A percentile compares a stretch with the other conserved stretches of the same genome.
Evolutionary conservation across 495 filamentous ascomycete genomes (phyloP).

Genomic region (Lasiosphaeris hirsuta): DNA sequence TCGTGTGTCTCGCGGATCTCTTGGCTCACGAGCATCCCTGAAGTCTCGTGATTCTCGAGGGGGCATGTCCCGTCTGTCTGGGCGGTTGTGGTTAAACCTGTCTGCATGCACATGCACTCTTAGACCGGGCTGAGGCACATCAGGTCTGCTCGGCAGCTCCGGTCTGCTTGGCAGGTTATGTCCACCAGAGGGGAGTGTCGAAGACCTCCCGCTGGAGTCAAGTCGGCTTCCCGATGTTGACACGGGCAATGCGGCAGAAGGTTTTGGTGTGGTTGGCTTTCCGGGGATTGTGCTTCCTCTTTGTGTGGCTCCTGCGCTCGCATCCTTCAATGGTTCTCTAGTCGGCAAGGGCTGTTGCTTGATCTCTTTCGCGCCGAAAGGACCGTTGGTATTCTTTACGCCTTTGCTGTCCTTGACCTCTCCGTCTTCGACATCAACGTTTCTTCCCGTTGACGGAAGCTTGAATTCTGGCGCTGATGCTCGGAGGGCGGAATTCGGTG

Average conservation of each 20-base stretch:
- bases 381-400: slow-evolving; percentile 14
- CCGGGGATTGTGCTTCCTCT: slow-evolving; percentile 10
- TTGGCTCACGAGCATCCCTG: slow-evolving; percentile 20
- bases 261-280: slow-evolving; percentile 20
- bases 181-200: slow-evolving; percentile 31
- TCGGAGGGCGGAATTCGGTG: slow-evolving; percentile 29
- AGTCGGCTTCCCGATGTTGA: slow-evolving; percentile 11
- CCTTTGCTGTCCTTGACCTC: slow-evolving; percentile 68
- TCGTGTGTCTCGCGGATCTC: slow-evolving; percentile 31
- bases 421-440: slow-evolving; percentile 70
- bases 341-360: not conserved
- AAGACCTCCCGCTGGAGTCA: slow-evolving; percentile 33
- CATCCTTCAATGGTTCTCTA: slow-evolving; percentile 14
- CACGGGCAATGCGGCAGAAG: slow-evolving; percentile 15
- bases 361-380: slow-evolving; percentile 1
- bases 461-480: slow-evolving; percentile 48
- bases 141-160: slow-evolving; percentile 42
- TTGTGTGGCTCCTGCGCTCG: slow-evolving; percentile 9
- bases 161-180: slow-evolving; percentile 38
- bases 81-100: slow-evolving; percentile 34
- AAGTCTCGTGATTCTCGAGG: slow-evolving; percentile 32
- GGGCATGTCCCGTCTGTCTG: slow-evolving; percentile 30
- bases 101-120: slow-evolving; percentile 36
- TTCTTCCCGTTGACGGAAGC: slow-evolving; percentile 32
- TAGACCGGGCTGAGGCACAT: slow-evolving; percentile 37